Evolutionary conservation across 148 eudicot species (phyloP), one percentile per base, ranked within the genome.

Genomic region (Polygonum aviculare): DNA sequence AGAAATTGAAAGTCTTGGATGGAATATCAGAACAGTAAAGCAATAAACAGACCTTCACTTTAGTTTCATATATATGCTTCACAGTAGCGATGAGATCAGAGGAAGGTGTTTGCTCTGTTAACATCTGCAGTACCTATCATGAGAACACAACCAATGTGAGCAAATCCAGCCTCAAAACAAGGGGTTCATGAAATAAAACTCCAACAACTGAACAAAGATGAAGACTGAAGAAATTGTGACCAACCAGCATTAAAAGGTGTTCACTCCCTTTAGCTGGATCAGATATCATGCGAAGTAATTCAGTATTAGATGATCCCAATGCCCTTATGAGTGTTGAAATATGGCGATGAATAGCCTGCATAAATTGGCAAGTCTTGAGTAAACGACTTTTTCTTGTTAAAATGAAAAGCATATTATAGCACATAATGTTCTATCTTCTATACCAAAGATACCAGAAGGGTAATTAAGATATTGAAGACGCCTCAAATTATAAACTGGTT

Each of bases 291-390:
- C 74, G 81, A 16, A 93, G 92, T 80, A 96, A 72, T 77, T 96
- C 93, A 35, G 93, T 80, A 80, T 81, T 88, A 77, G 97, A 86
- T 22, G 98, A 83, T 67, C 92, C 97, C 60, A 91, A 81, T 72
- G 93, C 83, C 86, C 98, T 85, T 72, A 91, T 77, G 79, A 96
- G 87, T 79, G 85, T 86, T 9, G 97, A 89, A 74, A 91, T 78
- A 81, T 91, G 98, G 55, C 94, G 99, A 90, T 89, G 93, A 76
- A 96, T 82, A 79, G 94, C 99, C 97, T 96, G 88, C 83, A 85
- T 16, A 50, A 75, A 50, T 16, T 31, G 57, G 14, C n/a, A 3
- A 12, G 52, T 73, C 55, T 3, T 72, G 12, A 73, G 11, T 73
- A 47, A 45, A 14, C 15, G 9, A 26, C 26, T 0, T 12, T 10